Percentiles rank a stretch among this genome's conserved stretches.
phyloP scores from a whole-genome alignment of 768 basidiomycete species.

The Termitomyces sp. region DNA sequence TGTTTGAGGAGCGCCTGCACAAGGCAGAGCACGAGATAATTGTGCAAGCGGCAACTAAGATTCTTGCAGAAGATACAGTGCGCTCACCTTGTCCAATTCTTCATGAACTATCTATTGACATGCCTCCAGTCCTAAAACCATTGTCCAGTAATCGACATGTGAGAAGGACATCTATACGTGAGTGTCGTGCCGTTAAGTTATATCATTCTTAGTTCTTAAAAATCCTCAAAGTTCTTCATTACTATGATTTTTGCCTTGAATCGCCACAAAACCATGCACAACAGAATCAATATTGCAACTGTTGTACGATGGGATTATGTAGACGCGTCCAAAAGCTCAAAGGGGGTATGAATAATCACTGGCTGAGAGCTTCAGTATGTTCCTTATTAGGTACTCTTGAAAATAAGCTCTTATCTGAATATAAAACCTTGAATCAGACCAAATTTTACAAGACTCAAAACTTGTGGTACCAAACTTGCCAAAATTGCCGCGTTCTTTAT shows the following conservation, averaged over 20 bases:
- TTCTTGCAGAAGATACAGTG: slow-evolving; percentile 46
- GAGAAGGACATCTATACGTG: neutral
- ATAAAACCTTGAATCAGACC: neutral
- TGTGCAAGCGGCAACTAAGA: slow-evolving; percentile 75
- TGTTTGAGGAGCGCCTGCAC: slow-evolving; percentile 78
- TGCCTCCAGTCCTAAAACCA: neutral
- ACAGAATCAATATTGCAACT: neutral
- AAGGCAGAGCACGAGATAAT: slow-evolving; percentile 85
- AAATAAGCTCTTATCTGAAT: neutral
- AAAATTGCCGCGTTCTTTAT: neutral
- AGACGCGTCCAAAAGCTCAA: too few species aligned
- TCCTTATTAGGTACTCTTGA: neutral
- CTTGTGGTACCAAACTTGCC: neutral
- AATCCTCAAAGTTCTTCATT: neutral
- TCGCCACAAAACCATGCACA: neutral
- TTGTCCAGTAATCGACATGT: neutral
- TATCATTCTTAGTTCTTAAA: neutral
- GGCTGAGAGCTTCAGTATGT: neutral
- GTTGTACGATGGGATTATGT: too few species aligned
- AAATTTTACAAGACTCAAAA: too few species aligned
- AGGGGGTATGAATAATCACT: neutral
- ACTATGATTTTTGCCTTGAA: neutral
- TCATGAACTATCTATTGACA: neutral
- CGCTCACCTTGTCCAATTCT: neutral
- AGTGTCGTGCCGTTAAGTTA: neutral